phyloP scores from a whole-genome alignment of 176 grass and related monocot species.

The Triticum monococcum region DNA sequence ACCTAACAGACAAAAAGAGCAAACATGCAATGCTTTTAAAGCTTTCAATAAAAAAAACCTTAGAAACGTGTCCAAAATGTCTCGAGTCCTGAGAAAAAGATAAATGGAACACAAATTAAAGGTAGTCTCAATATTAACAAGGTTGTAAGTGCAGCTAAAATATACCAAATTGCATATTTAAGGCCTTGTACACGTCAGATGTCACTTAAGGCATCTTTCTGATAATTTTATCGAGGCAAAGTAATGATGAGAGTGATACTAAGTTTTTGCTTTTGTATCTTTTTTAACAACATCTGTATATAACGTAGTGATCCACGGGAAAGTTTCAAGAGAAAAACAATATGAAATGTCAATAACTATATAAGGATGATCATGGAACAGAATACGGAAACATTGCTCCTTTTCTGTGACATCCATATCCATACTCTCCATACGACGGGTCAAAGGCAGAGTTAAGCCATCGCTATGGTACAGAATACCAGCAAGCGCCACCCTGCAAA shows the following conservation, averaged over 20 bases:
- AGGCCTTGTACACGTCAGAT: background rate
- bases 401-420: background rate
- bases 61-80: background rate
- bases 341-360: background rate
- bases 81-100: background rate
- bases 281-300: background rate
- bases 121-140: background rate
- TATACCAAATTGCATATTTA: slow-evolving; percentile 1
- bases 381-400: background rate
- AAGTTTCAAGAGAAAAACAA: background rate
- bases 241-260: background rate
- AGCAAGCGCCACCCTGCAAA: background rate
- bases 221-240: background rate
- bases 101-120: background rate
- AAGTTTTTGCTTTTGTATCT: background rate
- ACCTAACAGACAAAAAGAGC: background rate
- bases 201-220: background rate
- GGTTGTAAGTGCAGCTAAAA: slow-evolving; percentile 2
- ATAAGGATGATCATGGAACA: background rate
- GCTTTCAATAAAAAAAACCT: background rate
- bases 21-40: background rate
- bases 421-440: background rate
- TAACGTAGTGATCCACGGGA: background rate
- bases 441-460: background rate
- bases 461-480: background rate